phyloP scores from a whole-genome alignment of 2,329 filamentous ascomycete genomes.

The Grosmannia clavigera region DNA sequence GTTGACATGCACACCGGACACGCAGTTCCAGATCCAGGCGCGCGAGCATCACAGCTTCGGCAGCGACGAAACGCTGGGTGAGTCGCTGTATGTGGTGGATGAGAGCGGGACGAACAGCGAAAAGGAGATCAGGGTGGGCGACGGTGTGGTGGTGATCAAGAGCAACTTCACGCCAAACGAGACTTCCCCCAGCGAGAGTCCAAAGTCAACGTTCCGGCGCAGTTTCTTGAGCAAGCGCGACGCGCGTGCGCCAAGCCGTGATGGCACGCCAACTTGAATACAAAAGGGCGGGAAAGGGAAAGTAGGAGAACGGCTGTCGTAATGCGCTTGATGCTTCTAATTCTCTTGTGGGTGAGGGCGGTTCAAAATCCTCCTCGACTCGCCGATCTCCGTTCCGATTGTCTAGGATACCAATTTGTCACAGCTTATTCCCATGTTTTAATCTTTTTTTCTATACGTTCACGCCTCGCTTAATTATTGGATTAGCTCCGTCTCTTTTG shows the following conservation, averaged over 20 bases:
- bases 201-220: constrained; percentile 33
- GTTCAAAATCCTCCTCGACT: background rate
- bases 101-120: constrained; percentile 57
- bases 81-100: constrained; percentile 82
- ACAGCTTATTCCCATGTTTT: background rate
- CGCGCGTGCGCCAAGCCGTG: constrained; percentile 27
- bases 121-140: constrained; percentile 63
- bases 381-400: background rate
- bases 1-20: constrained; percentile 63
- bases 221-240: constrained; percentile 45
- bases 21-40: constrained; percentile 75
- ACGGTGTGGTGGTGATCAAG: constrained; percentile 58
- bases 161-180: constrained; percentile 51
- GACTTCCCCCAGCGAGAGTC: constrained; percentile 26
- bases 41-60: constrained; percentile 79
- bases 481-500: too few species aligned
- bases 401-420: constrained; percentile 1
- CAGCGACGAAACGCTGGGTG: constrained; percentile 71
- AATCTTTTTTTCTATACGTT: background rate
- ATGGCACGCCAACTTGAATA: constrained; percentile 24
- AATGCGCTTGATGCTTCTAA: background rate
- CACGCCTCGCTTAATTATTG: too few species aligned
- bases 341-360: background rate
- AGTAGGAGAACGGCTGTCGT: background rate
- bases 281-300: background rate